Conservation (phyloP, 805 yeast genomes). For the Wickerhamomyces sydowiorum region DNA sequence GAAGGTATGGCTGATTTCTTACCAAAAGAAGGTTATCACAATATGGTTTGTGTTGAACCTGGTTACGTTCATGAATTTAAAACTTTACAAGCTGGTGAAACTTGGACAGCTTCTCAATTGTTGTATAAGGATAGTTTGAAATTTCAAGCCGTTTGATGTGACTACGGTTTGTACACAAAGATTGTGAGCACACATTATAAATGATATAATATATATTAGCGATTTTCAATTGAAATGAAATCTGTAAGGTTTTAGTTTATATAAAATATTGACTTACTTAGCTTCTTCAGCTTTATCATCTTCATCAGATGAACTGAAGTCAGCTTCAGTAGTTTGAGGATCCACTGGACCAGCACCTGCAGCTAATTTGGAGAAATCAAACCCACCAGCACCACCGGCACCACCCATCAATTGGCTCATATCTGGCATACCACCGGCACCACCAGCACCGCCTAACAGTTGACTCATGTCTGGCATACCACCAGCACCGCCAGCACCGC, state of each 20-base stretch:
- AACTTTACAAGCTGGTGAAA: conserved; percentile 59
- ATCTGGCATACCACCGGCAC: conserved; percentile 22
- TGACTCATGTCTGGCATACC: conserved; percentile 17
- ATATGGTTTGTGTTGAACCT: conserved; percentile 94
- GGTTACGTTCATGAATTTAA: conserved; percentile 77
- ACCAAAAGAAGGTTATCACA: conserved; percentile 77
- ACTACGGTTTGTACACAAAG: too few relatives aligned
- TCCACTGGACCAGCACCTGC: conserved; percentile 18
- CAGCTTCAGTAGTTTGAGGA: conserved; percentile 16
- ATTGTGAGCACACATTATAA: too few relatives aligned
- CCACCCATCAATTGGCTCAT: conserved; percentile 21
- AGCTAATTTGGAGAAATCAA: conserved; percentile 24
- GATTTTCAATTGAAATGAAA: too few relatives aligned
- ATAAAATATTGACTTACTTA: neutral
- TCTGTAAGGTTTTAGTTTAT: neutral
- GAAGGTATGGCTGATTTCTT: conserved; percentile 79
- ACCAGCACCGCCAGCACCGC: conserved; percentile 24
- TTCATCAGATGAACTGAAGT: conserved; percentile 27
- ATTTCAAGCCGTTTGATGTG: conserved; percentile 42
- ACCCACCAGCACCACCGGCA: conserved; percentile 16
- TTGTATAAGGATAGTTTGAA: conserved; percentile 51
- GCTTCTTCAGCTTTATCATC: conserved; percentile 15
- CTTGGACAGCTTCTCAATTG: conserved; percentile 72
- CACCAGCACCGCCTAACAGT: conserved; percentile 20
- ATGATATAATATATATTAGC: too few relatives aligned